Evolutionary conservation across 2,329 filamentous ascomycete species (phyloP).

Genomic region (Metarhizium anisopliae): DNA sequence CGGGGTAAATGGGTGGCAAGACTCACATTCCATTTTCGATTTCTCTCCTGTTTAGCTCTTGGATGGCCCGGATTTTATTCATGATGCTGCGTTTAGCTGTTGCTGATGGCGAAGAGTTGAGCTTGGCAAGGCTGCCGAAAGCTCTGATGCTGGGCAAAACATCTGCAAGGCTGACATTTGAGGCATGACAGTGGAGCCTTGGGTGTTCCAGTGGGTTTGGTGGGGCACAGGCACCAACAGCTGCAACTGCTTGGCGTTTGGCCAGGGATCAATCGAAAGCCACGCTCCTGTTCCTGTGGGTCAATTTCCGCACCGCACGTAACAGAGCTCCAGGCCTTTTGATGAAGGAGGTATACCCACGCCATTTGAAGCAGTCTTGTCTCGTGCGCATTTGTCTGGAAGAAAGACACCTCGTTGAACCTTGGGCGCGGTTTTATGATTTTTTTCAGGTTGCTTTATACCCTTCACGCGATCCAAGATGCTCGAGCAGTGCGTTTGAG

Average conservation of each 20-base stretch:
- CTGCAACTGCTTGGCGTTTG: not conserved
- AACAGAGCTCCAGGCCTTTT: not conserved
- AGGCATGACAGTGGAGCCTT: not conserved
- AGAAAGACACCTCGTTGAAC: not conserved
- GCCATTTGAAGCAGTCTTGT: not conserved
- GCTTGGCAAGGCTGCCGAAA: not conserved
- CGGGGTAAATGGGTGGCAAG: no score
- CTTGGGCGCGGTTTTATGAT: not conserved
- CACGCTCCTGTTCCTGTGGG: constrained; percentile 14
- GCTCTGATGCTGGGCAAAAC: not conserved
- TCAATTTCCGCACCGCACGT: constrained; percentile 26
- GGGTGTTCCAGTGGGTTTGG: not conserved
- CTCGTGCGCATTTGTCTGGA: not conserved
- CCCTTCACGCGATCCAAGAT: constrained; percentile 12
- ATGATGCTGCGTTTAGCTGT: constrained; percentile 38
- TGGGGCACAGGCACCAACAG: not conserved
- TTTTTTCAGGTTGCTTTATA: not conserved
- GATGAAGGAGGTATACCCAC: not conserved
- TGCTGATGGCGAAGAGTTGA: not conserved
- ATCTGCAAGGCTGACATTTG: constrained; percentile 7
- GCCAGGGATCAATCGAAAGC: no score
- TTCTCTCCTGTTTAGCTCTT: constrained; percentile 88
- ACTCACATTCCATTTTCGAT: constrained; percentile 77
- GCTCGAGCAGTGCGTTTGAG: constrained; percentile 16
- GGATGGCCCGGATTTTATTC: constrained; percentile 91